These are phyloP conservation scores for Funneliformis caledonium DNA, from an alignment of 371 early-diverging fungal species.

Conservation along the genomic window DNA sequence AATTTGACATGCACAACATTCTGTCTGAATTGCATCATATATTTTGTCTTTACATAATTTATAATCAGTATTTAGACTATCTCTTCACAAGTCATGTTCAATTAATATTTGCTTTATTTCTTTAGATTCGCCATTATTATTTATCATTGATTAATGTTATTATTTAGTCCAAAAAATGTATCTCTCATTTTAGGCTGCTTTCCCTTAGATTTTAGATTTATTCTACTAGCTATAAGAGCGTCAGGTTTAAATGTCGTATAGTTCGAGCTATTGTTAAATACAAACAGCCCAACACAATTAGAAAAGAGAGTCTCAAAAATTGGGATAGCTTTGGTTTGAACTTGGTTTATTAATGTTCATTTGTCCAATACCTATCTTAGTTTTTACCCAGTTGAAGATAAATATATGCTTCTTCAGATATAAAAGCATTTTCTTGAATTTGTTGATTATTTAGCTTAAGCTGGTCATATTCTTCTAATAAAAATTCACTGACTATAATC, in stretches of 20 bases:
- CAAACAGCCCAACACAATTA: conserved; percentile 36
- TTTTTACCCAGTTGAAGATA: background rate
- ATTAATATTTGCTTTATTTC: conserved; percentile 7
- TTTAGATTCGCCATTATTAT: conserved; percentile 13
- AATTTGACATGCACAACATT: background rate
- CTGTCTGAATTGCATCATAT: background rate
- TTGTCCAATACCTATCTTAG: background rate
- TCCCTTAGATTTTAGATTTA: conserved; percentile 38
- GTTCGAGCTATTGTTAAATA: conserved; percentile 41
- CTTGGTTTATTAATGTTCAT: background rate
- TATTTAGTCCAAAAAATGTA: conserved; percentile 36
- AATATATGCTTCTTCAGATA: background rate
- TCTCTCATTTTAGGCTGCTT: conserved; percentile 40
- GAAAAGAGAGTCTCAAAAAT: conserved; percentile 39
- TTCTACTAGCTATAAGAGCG: conserved; percentile 41
- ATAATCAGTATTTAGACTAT: background rate
- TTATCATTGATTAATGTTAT: conserved; percentile 35
- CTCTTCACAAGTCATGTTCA: background rate
- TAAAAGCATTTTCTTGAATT: background rate
- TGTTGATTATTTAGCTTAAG: background rate
- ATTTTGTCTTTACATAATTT: background rate
- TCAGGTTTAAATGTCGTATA: conserved; percentile 35
- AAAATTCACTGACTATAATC: conserved; percentile 13
- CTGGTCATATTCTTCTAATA: background rate
- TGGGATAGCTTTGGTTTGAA: conserved; percentile 40